Base-by-base conservation (phyloP, 441 rosid species). In the Cnidoscolus chayamansa region DNA sequence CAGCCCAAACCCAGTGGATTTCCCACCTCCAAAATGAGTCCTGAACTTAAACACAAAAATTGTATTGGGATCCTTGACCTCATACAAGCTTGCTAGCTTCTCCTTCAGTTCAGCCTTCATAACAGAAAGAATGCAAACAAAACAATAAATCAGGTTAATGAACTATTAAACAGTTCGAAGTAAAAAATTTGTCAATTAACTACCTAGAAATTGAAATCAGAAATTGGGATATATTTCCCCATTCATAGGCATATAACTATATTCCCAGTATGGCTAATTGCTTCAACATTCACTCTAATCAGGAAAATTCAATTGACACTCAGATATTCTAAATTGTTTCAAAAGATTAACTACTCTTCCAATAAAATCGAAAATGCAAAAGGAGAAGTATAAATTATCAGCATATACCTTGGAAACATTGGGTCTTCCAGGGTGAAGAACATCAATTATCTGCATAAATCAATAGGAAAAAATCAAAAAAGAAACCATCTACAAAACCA, bases 21-120 rank as follows among this genome's bases (percentile, higher is more conserved):
- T 94, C 12, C 98, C 97, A 72, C 98, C 97, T 63, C 97, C 98
- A 78, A 94, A 92, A 73, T 89, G 92, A 12, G 98, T 94, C 78
- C 97, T 83, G 79, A 94, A 94, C 76, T 92, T 89, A 81, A 92
- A 94, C 16, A 89, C 94, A 58, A 94, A 94, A 81, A 94, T 94
- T 2, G 97, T 78, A 71, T 92, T 90, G 0, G 95, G 80, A 74
- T 92, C 97, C 74, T 89, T 94, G 16, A 92, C 97, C 8, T 89
- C 98, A 6, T 94, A 92, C 87, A 94, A 83, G 74, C 80, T 83
- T 17, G 87, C 76, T 57, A 94, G 81, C 85, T 92, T 94, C 84
- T 94, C 97, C 84, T 90, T 92, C 31, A 94, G 68, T 82, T 94
- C 97, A 0, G 86, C 92, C 97, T 94, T 58, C 50, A 49, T 2